A percentile compares a stretch with the other conserved stretches of the same genome.
Conservation (phyloP, 805 yeast species). For the Hanseniaspora guilliermondii region DNA sequence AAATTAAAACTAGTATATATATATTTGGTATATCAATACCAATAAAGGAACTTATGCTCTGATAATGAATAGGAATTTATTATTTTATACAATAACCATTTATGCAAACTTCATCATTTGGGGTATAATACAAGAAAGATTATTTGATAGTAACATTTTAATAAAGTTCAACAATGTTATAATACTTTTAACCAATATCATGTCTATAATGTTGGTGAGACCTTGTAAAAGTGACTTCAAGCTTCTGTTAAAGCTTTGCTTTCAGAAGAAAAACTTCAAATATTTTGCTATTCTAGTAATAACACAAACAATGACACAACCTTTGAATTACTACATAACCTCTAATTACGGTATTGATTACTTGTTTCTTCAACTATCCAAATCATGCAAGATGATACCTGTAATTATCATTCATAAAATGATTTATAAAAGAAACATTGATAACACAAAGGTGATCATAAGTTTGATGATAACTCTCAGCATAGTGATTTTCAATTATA, state of each 20-base stretch:
- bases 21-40: background rate
- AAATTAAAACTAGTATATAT: background rate
- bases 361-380: constrained; percentile 71
- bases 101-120: constrained; percentile 80
- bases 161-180: constrained; percentile 45
- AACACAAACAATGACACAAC: constrained; percentile 48
- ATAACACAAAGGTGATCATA: constrained; percentile 62
- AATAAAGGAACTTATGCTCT: too few species aligned
- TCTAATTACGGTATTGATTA: constrained; percentile 71
- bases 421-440: constrained; percentile 58
- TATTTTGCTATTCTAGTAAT: constrained; percentile 34
- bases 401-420: constrained; percentile 75
- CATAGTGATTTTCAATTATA: constrained; percentile 56
- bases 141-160: constrained; percentile 65
- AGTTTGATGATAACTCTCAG: constrained; percentile 73
- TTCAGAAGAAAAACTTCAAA: constrained; percentile 26
- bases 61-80: constrained; percentile 17
- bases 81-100: constrained; percentile 44
- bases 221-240: constrained; percentile 22
- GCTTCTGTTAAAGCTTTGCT: constrained; percentile 28
- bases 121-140: constrained; percentile 77
- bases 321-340: constrained; percentile 73
- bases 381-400: constrained; percentile 87
- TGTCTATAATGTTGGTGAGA: constrained; percentile 42
- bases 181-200: constrained; percentile 68